These are phyloP conservation scores for Tylopilus felleus DNA, from an alignment of 768 basidiomycete species.

Conservation along the genomic window DNA sequence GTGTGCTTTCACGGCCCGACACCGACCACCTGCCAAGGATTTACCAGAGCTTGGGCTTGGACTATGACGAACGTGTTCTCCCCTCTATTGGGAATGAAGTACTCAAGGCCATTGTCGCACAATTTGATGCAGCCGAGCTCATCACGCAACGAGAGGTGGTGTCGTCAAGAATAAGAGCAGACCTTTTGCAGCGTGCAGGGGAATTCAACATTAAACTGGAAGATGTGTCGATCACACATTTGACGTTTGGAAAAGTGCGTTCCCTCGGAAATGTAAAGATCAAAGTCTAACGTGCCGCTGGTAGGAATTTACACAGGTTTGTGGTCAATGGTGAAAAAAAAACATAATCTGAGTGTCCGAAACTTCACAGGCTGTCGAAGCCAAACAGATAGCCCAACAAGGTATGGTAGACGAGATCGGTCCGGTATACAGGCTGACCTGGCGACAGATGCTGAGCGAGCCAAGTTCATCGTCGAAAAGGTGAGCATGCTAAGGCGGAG, in stretches of 20 bases:
- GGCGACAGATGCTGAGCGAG: conserved; percentile 86
- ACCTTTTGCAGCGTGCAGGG: conserved; percentile 87
- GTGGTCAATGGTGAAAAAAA: conserved; percentile 3
- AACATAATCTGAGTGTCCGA: not conserved
- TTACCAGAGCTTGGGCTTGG: conserved; percentile 91
- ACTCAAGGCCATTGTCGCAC: conserved; percentile 95
- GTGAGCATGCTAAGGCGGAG: conserved; percentile 37
- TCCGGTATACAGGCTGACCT: conserved; percentile 12
- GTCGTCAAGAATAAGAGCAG: conserved; percentile 87
- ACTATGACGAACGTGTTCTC: conserved; percentile 97
- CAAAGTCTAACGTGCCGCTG: conserved; percentile 6
- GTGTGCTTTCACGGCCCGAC: conserved; percentile 94
- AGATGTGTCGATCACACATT: conserved; percentile 94
- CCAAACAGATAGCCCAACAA: conserved; percentile 99
- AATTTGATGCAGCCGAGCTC: conserved; percentile 95
- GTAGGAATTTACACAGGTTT: conserved; percentile 80
- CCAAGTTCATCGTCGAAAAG: conserved; percentile 99
- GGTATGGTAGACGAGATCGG: conserved; percentile 43
- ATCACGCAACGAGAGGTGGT: conserved; percentile 98
- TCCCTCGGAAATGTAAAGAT: not conserved
- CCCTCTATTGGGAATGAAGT: conserved; percentile 99
- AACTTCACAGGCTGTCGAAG: conserved; percentile 79
- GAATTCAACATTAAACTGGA: conserved; percentile 96
- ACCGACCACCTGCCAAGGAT: conserved; percentile 84
- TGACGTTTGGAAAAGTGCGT: conserved; percentile 81